Evolutionary conservation across 768 basidiomycete genomes (phyloP).

Genomic region (button mushroom (Agaricus bisporus)): DNA sequence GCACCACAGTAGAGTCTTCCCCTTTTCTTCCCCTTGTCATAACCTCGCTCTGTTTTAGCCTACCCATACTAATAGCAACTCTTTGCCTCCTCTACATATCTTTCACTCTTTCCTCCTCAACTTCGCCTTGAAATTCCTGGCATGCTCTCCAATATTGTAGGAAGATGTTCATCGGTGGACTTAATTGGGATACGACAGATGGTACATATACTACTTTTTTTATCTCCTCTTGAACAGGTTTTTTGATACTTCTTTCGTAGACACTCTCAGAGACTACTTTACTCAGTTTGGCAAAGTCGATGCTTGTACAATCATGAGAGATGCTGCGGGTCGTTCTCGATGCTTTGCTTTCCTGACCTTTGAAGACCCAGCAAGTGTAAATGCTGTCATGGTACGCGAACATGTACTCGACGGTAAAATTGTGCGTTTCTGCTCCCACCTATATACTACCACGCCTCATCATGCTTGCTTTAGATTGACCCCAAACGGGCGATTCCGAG

Average conservation of each 20-base stretch:
- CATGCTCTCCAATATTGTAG: constrained; percentile 42
- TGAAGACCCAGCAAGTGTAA: constrained; percentile 87
- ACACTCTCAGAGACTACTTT: constrained; percentile 82
- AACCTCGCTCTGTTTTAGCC: constrained; percentile 57
- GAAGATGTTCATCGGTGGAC: constrained; percentile 99
- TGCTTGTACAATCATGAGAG: constrained; percentile 98
- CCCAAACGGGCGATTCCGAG: constrained; percentile 99
- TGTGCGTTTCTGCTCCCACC: constrained; percentile 44
- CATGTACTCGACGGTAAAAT: constrained; percentile 97
- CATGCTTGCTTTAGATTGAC: constrained; percentile 69
- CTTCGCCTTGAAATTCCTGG: constrained; percentile 12
- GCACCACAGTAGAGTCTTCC: constrained; percentile 71
- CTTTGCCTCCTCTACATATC: constrained; percentile 43
- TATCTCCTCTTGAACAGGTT: constrained; percentile 29
- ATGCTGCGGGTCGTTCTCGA: constrained; percentile 87
- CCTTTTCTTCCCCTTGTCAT: constrained; percentile 53
- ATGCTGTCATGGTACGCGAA: constrained; percentile 92
- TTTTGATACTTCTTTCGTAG: constrained; percentile 43
- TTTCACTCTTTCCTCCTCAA: constrained; percentile 17
- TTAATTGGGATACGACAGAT: constrained; percentile 99
- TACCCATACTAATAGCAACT: constrained; percentile 77
- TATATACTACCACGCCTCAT: constrained; percentile 1
- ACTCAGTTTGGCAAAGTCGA: constrained; percentile 95
- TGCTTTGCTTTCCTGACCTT: constrained; percentile 99
- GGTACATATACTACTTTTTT: constrained; percentile 58